Base-by-base conservation (phyloP, 2,329 filamentous ascomycete genomes). In the Paradendryphiella salina region DNA sequence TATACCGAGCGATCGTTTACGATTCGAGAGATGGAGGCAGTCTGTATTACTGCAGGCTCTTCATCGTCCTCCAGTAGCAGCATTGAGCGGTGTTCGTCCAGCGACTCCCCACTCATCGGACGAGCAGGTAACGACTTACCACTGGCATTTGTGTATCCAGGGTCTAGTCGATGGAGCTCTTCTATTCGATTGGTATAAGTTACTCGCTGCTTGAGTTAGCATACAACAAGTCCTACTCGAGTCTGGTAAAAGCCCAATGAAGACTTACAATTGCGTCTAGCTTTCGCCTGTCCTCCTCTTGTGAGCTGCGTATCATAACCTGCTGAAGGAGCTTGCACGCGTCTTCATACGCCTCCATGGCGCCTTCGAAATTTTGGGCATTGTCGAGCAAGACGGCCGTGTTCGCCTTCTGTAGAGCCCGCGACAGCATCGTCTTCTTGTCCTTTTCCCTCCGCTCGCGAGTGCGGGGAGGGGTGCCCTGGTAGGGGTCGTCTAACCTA, bases 371-470 rank as follows among this genome's bases (percentile, higher is more conserved):
- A 67, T 97, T 96, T 66, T 94, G 89, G 11, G 90, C 91, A 81
- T 96, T 97, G 75, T 99, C 94, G 33, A 99, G 82, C 60, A 96
- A 83, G 20, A 99, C 94, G 17, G 94, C 94, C 10, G 90, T 93
- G 68, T 99, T 96, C 41, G 94, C 94, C 75, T 96, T 96, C 70
- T 96, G 88, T 46, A 99, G 78, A 0, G 94, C 94, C 63, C 89
- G 89, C n/a, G 93, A 96, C 29, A 99, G 81, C 92, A 97, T 97
- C 9, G 87, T 89, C 77, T 96, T 97, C 71, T 97, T 80, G 61
- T 80, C 78, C 61, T 74, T 77, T 52, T 80, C 78, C 42, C 73
- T 68, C 52, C 71, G 70, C 56, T 79, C 77, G 40, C 73, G 69
- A 5, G 69, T 70, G 54, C 73, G 71, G 50, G 72, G 71, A 49